phyloP scores from a whole-genome alignment of 306 rosid species.

The Lathyrus aphaca region DNA sequence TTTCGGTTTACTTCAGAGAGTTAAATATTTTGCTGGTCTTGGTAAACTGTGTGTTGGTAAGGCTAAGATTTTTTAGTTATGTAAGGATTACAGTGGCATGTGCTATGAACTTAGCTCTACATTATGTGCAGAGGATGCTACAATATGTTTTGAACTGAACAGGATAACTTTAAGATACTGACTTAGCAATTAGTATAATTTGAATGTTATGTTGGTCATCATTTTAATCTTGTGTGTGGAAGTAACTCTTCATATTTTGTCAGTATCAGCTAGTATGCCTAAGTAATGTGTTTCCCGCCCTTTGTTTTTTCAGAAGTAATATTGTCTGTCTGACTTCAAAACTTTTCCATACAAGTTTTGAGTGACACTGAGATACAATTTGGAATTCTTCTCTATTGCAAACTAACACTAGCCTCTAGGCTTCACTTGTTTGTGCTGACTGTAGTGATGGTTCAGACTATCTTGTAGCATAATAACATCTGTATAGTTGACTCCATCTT shows the following conservation, averaged over 20 bases:
- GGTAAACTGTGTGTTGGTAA: conserved; percentile 7
- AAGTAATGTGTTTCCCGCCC: conserved; percentile 1
- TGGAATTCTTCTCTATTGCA: background rate
- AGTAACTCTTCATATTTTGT: background rate
- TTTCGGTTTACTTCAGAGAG: background rate
- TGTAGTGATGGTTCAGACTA: background rate
- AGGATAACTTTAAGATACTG: background rate
- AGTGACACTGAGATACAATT: background rate
- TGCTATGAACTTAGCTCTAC: background rate
- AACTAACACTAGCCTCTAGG: conserved; percentile 9
- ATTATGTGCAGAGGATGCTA: conserved; percentile 4
- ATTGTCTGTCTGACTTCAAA: conserved; percentile 5
- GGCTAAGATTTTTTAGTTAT: background rate
- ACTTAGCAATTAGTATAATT: background rate
- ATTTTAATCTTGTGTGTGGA: conserved; percentile 9
- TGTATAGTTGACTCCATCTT: background rate
- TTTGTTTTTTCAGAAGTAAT: conserved; percentile 19
- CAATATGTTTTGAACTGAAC: conserved; percentile 24
- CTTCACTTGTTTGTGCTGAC: background rate
- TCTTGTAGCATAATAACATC: background rate
- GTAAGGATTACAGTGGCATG: background rate
- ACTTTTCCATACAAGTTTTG: background rate
- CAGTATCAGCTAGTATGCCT: background rate
- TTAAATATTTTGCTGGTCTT: background rate
- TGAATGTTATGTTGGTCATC: conserved; percentile 1